Evolutionary conservation across 768 basidiomycete genomes (phyloP).

Genomic region (Mycena polygramma): DNA sequence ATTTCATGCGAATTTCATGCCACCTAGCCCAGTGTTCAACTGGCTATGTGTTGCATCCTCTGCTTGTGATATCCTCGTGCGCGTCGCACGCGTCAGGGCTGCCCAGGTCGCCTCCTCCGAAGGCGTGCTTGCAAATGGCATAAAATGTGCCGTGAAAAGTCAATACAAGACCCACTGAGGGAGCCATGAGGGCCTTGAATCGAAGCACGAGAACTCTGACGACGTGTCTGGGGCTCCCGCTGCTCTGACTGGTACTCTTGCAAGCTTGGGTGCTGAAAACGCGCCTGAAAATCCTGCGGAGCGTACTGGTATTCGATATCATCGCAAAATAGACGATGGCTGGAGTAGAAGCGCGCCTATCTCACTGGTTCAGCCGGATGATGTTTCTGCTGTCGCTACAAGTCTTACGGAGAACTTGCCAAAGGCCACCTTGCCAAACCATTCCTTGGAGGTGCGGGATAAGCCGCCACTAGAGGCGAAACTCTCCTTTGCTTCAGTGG

Average conservation of each 20-base stretch:
- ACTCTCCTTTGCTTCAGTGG: not conserved
- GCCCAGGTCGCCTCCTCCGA: conserved; percentile 52
- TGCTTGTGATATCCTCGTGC: conserved; percentile 69
- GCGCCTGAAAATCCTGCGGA: not conserved
- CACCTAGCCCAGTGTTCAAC: conserved; percentile 77
- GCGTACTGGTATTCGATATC: not conserved
- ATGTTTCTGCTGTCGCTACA: not conserved
- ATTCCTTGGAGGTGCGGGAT: not conserved
- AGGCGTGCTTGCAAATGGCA: conserved; percentile 27
- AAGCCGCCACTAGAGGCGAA: not conserved
- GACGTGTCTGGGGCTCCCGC: not conserved
- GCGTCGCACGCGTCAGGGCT: conserved; percentile 72
- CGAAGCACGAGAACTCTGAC: not conserved
- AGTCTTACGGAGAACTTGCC: not conserved
- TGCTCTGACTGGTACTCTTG: too few relatives aligned
- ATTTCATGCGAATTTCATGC: conserved; percentile 57
- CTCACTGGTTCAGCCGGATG: too few relatives aligned
- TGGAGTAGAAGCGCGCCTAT: too few relatives aligned
- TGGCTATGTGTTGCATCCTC: conserved; percentile 78
- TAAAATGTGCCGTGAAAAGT: conserved; percentile 18
- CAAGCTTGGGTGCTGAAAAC: too few relatives aligned
- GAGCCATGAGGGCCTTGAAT: not conserved
- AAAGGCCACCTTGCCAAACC: not conserved
- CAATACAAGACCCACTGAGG: not conserved
- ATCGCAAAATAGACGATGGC: too few relatives aligned